Evolutionary conservation across 2,329 filamentous ascomycete species (phyloP).

Genomic region (Dryadomyces sulphureus): DNA sequence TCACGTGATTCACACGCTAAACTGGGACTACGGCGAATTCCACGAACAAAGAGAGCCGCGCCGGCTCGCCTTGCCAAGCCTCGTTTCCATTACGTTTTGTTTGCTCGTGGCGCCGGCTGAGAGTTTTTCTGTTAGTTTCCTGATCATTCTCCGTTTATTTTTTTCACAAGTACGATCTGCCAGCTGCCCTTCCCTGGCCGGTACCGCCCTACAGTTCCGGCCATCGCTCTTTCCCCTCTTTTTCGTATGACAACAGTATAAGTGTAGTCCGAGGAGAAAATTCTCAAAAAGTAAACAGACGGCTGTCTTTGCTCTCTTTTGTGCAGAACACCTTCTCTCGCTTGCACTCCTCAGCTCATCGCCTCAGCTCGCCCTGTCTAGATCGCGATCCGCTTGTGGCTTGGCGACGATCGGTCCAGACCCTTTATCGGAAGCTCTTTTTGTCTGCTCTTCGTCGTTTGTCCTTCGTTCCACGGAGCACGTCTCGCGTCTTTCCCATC

Average conservation of each 20-base stretch:
- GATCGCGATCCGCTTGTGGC: no score
- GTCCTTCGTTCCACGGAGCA: no score
- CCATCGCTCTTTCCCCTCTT: neutral
- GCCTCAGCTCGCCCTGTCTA: no score
- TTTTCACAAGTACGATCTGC: no score
- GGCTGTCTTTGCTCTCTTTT: no score
- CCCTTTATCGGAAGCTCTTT: neutral
- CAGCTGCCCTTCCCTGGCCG: neutral
- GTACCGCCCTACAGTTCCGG: neutral
- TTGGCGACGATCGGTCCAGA: neutral
- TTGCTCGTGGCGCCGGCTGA: neutral
- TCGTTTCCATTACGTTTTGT: slow-evolving; percentile 1
- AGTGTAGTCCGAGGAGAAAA: neutral
- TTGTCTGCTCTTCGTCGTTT: neutral
- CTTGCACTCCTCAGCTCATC: no score
- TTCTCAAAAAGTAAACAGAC: no score
- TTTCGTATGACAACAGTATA: neutral
- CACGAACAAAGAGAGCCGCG: neutral
- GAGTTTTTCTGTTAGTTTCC: slow-evolving; percentile 5
- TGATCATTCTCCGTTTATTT: neutral
- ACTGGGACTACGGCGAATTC: neutral
- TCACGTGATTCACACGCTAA: neutral
- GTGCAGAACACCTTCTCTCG: no score
- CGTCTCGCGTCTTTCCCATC: neutral
- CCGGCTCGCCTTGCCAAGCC: neutral